Conservation (phyloP, 441 rosid species). For the Biscutella laevigata region DNA sequence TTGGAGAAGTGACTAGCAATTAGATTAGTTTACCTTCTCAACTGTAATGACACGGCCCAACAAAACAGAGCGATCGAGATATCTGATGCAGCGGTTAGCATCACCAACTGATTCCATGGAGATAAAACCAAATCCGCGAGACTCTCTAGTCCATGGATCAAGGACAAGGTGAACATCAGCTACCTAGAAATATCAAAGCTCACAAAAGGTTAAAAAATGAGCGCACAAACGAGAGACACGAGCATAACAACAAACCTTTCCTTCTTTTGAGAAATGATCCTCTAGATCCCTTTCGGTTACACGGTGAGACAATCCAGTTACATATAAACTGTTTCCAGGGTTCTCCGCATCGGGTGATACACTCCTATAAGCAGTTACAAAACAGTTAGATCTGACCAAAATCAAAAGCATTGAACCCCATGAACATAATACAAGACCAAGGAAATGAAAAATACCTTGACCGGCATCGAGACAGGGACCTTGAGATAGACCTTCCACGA, state of each 20-base stretch:
- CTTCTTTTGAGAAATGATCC: slow-evolving; percentile 66
- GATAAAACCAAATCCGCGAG: slow-evolving; percentile 90
- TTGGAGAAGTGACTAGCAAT: neutral
- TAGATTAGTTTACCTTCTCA: slow-evolving; percentile 62
- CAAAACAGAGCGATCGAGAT: slow-evolving; percentile 62
- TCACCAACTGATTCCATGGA: slow-evolving; percentile 55
- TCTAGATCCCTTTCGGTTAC: slow-evolving; percentile 67
- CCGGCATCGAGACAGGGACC: slow-evolving; percentile 46
- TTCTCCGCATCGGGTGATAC: slow-evolving; percentile 56
- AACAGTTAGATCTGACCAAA: neutral
- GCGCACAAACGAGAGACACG: too few relatives aligned
- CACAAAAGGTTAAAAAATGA: neutral
- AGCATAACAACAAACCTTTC: slow-evolving; percentile 47
- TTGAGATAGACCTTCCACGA: slow-evolving; percentile 48
- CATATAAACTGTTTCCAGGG: slow-evolving; percentile 88
- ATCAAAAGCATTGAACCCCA: neutral
- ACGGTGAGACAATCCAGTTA: slow-evolving; percentile 75
- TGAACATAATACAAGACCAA: neutral
- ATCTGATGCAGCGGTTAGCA: slow-evolving; percentile 70
- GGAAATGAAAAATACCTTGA: slow-evolving; percentile 31
- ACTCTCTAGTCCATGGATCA: slow-evolving; percentile 89
- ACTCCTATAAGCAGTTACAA: slow-evolving; percentile 36
- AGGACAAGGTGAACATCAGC: slow-evolving; percentile 79
- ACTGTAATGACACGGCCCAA: slow-evolving; percentile 80
- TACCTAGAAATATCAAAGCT: slow-evolving; percentile 38